These are phyloP conservation scores for Yamadazyma atmosphaerica DNA, from an alignment of 1,139 yeast genomes.

Conservation along the genomic window DNA sequence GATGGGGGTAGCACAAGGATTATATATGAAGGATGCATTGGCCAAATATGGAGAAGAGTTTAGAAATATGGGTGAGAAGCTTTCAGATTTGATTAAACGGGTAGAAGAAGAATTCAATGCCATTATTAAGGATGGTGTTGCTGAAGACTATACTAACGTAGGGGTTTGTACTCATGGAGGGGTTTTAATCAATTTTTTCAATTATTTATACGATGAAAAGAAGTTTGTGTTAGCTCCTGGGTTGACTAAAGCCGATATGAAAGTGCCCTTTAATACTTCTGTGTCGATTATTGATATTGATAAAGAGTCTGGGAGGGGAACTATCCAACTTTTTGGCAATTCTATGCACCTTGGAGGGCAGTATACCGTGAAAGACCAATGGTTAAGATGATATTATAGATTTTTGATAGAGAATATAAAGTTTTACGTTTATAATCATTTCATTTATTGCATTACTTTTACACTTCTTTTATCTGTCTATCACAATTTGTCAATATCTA, in stretches of 20 bases:
- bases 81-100: conserved; percentile 47
- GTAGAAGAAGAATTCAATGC: conserved; percentile 49
- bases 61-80: conserved; percentile 55
- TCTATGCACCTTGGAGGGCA: conserved; percentile 65
- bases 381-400: conserved; percentile 26
- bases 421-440: too few species aligned
- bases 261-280: conserved; percentile 74
- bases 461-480: too few species aligned
- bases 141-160: conserved; percentile 44
- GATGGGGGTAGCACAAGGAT: conserved; percentile 80
- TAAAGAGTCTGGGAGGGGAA: conserved; percentile 35
- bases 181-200: conserved; percentile 63
- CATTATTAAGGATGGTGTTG: conserved; percentile 38
- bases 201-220: conserved; percentile 40
- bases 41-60: conserved; percentile 37
- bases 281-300: conserved; percentile 61
- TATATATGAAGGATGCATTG: conserved; percentile 67
- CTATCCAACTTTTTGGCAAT: conserved; percentile 54
- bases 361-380: conserved; percentile 52
- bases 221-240: conserved; percentile 37
- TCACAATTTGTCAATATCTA: too few species aligned
- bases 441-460: too few species aligned
- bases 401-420: too few species aligned
- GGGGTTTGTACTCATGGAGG: conserved; percentile 86
- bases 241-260: conserved; percentile 43